Evolutionary conservation across 2,329 filamentous ascomycete genomes (phyloP).

Genomic region (Fusarium sp.): DNA sequence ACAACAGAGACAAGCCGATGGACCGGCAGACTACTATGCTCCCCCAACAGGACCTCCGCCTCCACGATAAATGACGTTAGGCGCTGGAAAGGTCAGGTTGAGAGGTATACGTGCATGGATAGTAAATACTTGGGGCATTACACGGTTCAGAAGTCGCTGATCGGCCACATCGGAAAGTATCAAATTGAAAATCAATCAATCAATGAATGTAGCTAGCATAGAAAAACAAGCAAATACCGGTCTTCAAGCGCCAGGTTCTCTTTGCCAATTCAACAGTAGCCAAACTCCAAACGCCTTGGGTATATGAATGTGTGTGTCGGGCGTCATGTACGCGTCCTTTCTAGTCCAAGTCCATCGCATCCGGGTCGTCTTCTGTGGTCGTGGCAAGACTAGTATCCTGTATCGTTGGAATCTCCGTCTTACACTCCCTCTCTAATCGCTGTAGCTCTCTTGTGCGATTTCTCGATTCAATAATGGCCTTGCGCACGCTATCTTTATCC

Average conservation of each 20-base stretch:
- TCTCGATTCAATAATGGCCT: constrained; percentile 84
- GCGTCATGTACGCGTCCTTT: not conserved
- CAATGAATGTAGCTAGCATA: constrained; percentile 26
- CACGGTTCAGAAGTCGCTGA: constrained; percentile 5
- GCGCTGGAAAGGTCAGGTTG: not conserved
- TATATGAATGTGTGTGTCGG: constrained; percentile 33
- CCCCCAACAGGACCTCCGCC: constrained; percentile 62
- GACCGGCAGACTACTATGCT: constrained; percentile 51
- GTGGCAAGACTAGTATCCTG: constrained; percentile 10
- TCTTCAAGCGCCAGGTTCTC: constrained; percentile 4
- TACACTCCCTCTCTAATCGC: constrained; percentile 54
- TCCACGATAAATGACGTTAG: constrained; percentile 26
- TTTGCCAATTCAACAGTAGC: constrained; percentile 8
- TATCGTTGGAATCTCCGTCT: constrained; percentile 14
- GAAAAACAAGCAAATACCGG: constrained; percentile 24
- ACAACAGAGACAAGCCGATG: constrained; percentile 32
- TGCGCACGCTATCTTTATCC: constrained; percentile 81
- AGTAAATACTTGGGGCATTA: not conserved
- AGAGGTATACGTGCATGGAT: not conserved
- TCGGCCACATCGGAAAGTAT: constrained; percentile 15
- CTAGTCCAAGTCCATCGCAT: constrained; percentile 77
- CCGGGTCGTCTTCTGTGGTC: constrained; percentile 59
- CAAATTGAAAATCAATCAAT: constrained; percentile 29
- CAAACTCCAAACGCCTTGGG: constrained; percentile 46
- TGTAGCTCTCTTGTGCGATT: constrained; percentile 73